Evolutionary conservation across 2,329 filamentous ascomycete species (phyloP).

Genomic region (Berkeleyomyces rouxiae): DNA sequence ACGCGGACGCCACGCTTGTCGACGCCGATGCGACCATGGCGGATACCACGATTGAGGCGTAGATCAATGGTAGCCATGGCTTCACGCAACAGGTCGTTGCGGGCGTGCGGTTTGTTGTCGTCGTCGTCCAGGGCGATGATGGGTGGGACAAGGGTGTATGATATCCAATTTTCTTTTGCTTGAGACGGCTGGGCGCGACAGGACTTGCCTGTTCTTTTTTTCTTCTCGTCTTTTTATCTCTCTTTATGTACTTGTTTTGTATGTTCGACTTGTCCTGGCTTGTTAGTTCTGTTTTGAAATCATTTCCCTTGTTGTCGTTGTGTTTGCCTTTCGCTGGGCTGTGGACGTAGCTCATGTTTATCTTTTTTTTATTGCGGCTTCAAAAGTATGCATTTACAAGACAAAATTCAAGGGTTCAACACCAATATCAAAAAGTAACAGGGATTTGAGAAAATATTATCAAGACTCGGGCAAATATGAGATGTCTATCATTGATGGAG

Average conservation of each 20-base stretch:
- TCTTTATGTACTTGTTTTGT: slow-evolving; percentile 1
- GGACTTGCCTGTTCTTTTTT: slow-evolving; percentile 11
- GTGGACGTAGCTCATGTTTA: background rate
- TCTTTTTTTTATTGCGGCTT: too few species aligned
- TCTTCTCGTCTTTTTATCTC: slow-evolving; percentile 1
- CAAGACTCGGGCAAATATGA: too few species aligned
- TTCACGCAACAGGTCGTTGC: background rate
- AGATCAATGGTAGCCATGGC: background rate
- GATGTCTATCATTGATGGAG: too few species aligned
- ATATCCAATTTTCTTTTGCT: slow-evolving; percentile 7
- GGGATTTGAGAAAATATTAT: too few species aligned
- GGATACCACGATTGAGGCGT: slow-evolving; percentile 13
- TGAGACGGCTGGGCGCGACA: background rate
- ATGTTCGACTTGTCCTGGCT: slow-evolving; percentile 1
- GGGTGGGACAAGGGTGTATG: slow-evolving; percentile 1
- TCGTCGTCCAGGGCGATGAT: background rate
- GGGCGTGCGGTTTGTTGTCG: background rate
- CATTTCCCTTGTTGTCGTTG: slow-evolving; percentile 2
- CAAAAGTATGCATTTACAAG: too few species aligned
- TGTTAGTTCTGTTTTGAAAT: background rate
- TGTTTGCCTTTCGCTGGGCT: background rate
- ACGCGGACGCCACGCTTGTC: slow-evolving; percentile 20
- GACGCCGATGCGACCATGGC: slow-evolving; percentile 17
- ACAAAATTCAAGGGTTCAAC: too few species aligned
- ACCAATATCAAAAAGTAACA: too few species aligned